Base-by-base conservation (phyloP, 2,329 filamentous ascomycete species). In the Cladorrhinum sp. region DNA sequence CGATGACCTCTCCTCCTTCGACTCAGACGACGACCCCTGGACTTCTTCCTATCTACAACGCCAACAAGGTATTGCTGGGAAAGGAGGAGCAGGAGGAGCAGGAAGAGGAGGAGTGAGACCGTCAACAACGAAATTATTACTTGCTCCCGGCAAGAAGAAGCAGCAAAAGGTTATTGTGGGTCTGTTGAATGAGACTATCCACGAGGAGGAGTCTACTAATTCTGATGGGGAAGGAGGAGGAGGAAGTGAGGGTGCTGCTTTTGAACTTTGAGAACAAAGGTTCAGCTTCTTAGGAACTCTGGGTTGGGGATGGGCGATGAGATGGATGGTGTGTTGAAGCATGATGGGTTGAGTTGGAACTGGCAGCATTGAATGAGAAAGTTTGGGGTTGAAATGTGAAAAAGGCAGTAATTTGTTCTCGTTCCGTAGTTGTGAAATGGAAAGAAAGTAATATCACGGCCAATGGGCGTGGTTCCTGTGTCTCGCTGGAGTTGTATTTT, bases 141-240 rank as follows among this genome's bases (percentile, higher is more conserved):
- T 22, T 24, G 49, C 49, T 55, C 52, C 32, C 8, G 32, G 51
- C 24, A 54, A 41, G 25, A 32, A 23, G 38, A 18, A 38, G 12
- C 16, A 32, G 57, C 60, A 45, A 65, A 65, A 74, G 76, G 55
- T 73, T 77, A 52, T 75, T 75, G 3, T 75, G 77, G 55, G 81
- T 82, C 70, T 91, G 18, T 74, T 89, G 49, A 80, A 82, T 25
- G 85, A 89, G 70, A 89, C 85, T 0, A 91, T 92, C 63, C 80
- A 88, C 60, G 89, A 90, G 72, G 89, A 91, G 70, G 86, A 88
- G 9, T 45, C 52, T 5, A 16, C 7, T 41, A 16, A 22, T 45
- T 18, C 9, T 20, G 18, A 22, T 27, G 53, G 29, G n/a, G 51
- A 25, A 32, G 10, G 24, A 54, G 23, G 32, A 25, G n/a, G 9